A percentile compares a stretch with the other conserved stretches of the same genome.
Evolutionary conservation across 2,329 filamentous ascomycete genomes (phyloP).

Genomic region (Exophiala spinifera): DNA sequence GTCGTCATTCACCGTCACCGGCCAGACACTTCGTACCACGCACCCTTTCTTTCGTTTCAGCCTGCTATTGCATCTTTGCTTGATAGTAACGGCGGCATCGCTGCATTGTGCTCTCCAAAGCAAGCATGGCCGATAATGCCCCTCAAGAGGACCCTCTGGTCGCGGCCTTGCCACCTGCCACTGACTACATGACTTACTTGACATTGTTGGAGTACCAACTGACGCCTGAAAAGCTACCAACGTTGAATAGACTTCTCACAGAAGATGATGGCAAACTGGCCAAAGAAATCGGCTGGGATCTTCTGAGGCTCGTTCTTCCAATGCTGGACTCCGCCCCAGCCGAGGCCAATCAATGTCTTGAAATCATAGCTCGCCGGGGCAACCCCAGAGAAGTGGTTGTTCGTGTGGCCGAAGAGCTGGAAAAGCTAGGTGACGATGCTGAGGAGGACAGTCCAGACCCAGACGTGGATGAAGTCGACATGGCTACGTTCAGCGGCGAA

Average conservation of each 20-base stretch:
- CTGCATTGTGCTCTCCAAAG: too few relatives aligned
- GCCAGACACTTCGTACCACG: not conserved
- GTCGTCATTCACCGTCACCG: not conserved
- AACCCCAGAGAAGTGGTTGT: slow-evolving; percentile 64
- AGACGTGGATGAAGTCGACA: slow-evolving; percentile 38
- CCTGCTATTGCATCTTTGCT: not conserved
- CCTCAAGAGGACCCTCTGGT: slow-evolving; percentile 47
- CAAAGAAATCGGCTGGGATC: slow-evolving; percentile 64
- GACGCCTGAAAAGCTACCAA: slow-evolving; percentile 55
- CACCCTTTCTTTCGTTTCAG: not conserved
- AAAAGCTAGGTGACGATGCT: slow-evolving; percentile 52
- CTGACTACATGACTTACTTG: slow-evolving; percentile 65
- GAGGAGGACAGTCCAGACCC: slow-evolving; percentile 32
- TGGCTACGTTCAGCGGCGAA: slow-evolving; percentile 29
- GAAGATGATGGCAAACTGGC: slow-evolving; percentile 61
- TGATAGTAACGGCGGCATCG: not conserved
- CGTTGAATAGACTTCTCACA: slow-evolving; percentile 58
- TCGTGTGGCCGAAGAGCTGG: slow-evolving; percentile 60
- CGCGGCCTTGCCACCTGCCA: slow-evolving; percentile 58
- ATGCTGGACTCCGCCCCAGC: slow-evolving; percentile 48
- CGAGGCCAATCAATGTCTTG: slow-evolving; percentile 54
- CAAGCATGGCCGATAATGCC: slow-evolving; percentile 14
- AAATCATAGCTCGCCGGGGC: slow-evolving; percentile 59
- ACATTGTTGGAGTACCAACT: slow-evolving; percentile 65
- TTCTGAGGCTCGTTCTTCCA: slow-evolving; percentile 60